These are phyloP conservation scores for Metahyphopichia silvanorum DNA, from an alignment of 805 yeast genomes.

Conservation along the genomic window DNA sequence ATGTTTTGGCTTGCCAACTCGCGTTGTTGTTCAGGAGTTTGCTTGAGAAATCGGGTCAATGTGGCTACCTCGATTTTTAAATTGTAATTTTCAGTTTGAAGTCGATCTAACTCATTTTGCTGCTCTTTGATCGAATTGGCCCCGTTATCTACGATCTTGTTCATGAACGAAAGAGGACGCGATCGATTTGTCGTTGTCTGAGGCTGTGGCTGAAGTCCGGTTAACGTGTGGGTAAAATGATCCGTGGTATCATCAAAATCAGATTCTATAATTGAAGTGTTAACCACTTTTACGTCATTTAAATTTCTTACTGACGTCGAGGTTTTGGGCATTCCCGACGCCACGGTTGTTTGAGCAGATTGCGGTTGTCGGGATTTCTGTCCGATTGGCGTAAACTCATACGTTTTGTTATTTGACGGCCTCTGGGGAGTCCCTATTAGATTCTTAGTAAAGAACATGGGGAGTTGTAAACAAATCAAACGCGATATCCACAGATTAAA, in stretches of 20 bases:
- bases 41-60: constrained; percentile 34
- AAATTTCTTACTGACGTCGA: background rate
- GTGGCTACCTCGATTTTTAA: constrained; percentile 43
- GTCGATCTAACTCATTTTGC: constrained; percentile 16
- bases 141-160: constrained; percentile 7
- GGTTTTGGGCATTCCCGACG: background rate
- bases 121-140: constrained; percentile 18
- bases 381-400: constrained; percentile 17
- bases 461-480: no score
- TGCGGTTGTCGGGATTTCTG: background rate
- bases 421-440: constrained; percentile 12
- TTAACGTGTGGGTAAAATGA: constrained; percentile 11
- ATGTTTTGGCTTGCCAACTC: constrained; percentile 38
- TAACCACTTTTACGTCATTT: background rate
- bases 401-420: constrained; percentile 2
- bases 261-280: constrained; percentile 7
- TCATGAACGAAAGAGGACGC: constrained; percentile 1
- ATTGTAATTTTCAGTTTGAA: constrained; percentile 42
- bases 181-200: background rate
- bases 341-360: background rate
- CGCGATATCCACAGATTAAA: no score
- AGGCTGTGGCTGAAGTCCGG: constrained; percentile 2
- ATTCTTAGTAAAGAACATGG: constrained; percentile 11
- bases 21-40: constrained; percentile 40
- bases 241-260: constrained; percentile 13